Base-by-base conservation (phyloP, 257 asterid species). In the Cynanchum wilfordii region DNA sequence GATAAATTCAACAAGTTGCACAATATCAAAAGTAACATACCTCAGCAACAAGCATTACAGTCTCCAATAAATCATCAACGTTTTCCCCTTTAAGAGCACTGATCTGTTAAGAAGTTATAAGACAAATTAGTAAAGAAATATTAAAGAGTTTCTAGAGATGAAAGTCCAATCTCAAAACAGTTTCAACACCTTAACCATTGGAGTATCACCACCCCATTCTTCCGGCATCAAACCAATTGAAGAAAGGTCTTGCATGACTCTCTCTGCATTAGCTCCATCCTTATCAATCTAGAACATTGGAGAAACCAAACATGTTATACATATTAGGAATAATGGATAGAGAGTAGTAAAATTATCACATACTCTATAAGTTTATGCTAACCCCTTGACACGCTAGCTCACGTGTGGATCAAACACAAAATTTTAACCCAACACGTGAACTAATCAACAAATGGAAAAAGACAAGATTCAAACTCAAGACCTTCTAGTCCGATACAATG, bases 51-150 rank as follows among this genome's bases (percentile, higher is more conserved):
- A 95, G 99, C 91, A 92, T 92, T 82, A 92, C 59, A 13, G 96
- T 95, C 79, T 95, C 99, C 92, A 95, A 88, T 85, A 92, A 87
- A 25, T 90, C 96, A 71, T 90, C 96, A 70, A 95, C 81, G 71
- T 95, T 90, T 86, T 95, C 94, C 85, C 99, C 99, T 79, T 89
- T 95, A 68, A 95, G 98, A 78, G 98, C 99, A 82, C 98, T 92
- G 79, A 92, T 84, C 99, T 95, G 94, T 82, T 67, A 66, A 22
- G 71, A 70, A 78, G 42, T 47, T 27, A 79, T 63, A 62, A 49
- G 71, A 60, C 76, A 40, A 74, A 72, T 80, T 70, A 84, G 83
- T 81, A 77, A 51, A 66, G 17, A 25, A 72, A 75, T 70, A 57
- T 2, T 11, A 66, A 70, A 79, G 47, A 17, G 16, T 25, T 10